Conservation (phyloP, 176 grass and related monocot species). For the Triticum dicoccoides region DNA sequence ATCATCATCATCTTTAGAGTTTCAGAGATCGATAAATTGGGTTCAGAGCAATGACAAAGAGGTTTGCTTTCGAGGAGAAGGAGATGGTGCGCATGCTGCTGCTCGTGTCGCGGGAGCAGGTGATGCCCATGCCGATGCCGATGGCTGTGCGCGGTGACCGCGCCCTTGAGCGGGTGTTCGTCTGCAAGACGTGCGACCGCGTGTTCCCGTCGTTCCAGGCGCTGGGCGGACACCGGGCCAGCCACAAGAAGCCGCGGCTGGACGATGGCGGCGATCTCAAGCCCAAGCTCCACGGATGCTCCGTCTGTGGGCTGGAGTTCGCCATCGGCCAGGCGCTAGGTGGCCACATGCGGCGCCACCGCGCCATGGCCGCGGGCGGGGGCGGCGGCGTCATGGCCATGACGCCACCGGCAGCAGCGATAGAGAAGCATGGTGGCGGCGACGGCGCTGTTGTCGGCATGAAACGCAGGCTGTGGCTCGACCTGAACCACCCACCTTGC, state of each 20-base stretch:
- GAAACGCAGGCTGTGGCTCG: conserved; percentile 37
- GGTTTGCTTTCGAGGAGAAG: conserved; percentile 33
- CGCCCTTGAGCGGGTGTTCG: conserved; percentile 41
- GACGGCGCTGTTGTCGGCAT: not conserved
- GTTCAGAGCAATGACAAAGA: conserved; percentile 22
- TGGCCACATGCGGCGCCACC: conserved; percentile 71
- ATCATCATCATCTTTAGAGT: not conserved
- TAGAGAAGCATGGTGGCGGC: conserved; percentile 8
- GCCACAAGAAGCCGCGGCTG: conserved; percentile 86
- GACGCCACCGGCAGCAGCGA: not conserved
- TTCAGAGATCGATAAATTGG: not conserved
- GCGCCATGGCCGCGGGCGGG: not conserved
- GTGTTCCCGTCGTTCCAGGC: conserved; percentile 87
- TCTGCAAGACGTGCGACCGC: conserved; percentile 95
- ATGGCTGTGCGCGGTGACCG: not conserved
- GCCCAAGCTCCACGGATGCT: conserved; percentile 63
- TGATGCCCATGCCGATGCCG: not conserved
- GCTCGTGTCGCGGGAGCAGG: conserved; percentile 45
- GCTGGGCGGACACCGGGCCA: conserved; percentile 86
- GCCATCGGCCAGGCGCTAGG: conserved; percentile 65
- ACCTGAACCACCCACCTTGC: conserved; percentile 46
- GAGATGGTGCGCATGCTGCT: conserved; percentile 58
- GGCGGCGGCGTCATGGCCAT: not conserved
- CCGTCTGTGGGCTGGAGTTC: conserved; percentile 69
- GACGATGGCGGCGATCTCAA: conserved; percentile 31